phyloP scores from a whole-genome alignment of 2,329 filamentous ascomycete genomes.

The Trichoderma semiorbis region DNA sequence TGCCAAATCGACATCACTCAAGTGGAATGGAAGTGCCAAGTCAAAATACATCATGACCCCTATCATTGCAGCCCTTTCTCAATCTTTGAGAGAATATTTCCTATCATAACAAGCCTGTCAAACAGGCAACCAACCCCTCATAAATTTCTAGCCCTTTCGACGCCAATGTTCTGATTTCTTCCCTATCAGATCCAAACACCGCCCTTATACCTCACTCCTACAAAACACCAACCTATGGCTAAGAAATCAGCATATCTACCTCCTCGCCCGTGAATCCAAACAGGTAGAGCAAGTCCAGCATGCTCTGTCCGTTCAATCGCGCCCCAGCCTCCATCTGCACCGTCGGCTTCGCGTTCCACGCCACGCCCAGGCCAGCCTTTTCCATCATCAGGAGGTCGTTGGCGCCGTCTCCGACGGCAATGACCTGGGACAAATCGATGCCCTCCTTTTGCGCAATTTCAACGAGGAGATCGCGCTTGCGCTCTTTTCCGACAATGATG shows the following conservation, averaged over 20 bases:
- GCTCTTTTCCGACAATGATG: conserved; percentile 70
- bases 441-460: conserved; percentile 67
- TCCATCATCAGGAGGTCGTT: conserved; percentile 81
- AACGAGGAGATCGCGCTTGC: conserved; percentile 68
- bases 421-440: conserved; percentile 61
- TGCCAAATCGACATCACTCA: not conserved
- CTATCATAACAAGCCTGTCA: not conserved
- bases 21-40: not conserved
- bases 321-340: conserved; percentile 76
- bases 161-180: not conserved
- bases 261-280: conserved; percentile 70
- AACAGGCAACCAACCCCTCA: not conserved
- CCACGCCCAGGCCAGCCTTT: conserved; percentile 71
- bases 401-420: conserved; percentile 77
- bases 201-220: not conserved
- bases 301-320: conserved; percentile 65
- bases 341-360: conserved; percentile 79
- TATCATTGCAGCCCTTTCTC: not conserved
- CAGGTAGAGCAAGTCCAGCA: conserved; percentile 70
- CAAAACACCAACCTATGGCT: not conserved
- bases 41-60: not conserved
- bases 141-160: not conserved
- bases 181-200: not conserved
- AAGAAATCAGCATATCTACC: conserved; percentile 28
- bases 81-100: not conserved